These are phyloP conservation scores for Mycocalia duriaeana DNA, from an alignment of 1,284 basidiomycete species.

Conservation along the genomic window DNA sequence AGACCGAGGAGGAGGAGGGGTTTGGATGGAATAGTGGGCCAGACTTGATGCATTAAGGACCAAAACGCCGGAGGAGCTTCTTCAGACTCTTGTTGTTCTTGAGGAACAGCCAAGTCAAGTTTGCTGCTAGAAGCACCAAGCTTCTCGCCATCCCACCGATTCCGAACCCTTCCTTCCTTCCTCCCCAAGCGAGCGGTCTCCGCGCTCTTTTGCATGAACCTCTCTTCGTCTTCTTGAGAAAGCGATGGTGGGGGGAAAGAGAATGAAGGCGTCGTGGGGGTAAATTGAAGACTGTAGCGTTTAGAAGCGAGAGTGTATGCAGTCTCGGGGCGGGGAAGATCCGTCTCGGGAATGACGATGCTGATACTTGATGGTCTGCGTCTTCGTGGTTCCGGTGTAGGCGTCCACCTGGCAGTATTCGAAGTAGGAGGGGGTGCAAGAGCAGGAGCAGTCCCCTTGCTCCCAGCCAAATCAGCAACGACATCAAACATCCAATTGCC, in stretches of 20 bases:
- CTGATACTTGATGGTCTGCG: slow-evolving; percentile 36
- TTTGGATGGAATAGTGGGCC: slow-evolving; percentile 77
- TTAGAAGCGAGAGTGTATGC: slow-evolving; percentile 23
- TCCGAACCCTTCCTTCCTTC: slow-evolving; percentile 17
- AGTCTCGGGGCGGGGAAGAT: slow-evolving; percentile 12
- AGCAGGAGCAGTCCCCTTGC: slow-evolving; percentile 11
- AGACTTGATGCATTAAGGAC: slow-evolving; percentile 53
- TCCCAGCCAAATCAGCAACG: slow-evolving; percentile 56
- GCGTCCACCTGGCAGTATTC: slow-evolving; percentile 30
- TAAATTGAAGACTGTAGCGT: slow-evolving; percentile 57
- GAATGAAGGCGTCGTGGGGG: slow-evolving; percentile 47
- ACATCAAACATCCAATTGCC: slow-evolving; percentile 79
- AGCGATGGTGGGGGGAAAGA: slow-evolving; percentile 19
- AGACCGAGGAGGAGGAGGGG: slow-evolving; percentile 66
- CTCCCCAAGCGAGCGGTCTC: slow-evolving; percentile 25
- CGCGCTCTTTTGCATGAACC: slow-evolving; percentile 34
- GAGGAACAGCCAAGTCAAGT: slow-evolving; percentile 18
- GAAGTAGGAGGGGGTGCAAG: slow-evolving; percentile 10
- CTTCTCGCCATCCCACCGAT: slow-evolving; percentile 24
- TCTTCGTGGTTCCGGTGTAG: slow-evolving; percentile 17
- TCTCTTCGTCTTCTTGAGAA: slow-evolving; percentile 34
- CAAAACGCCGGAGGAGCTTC: slow-evolving; percentile 32
- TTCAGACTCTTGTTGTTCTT: slow-evolving; percentile 9
- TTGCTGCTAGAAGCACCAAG: slow-evolving; percentile 27
- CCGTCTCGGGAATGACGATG: slow-evolving; percentile 18